These are phyloP conservation scores for Babesia bigemina DNA, from an alignment of 169 alveolate species.

Conservation along the genomic window DNA sequence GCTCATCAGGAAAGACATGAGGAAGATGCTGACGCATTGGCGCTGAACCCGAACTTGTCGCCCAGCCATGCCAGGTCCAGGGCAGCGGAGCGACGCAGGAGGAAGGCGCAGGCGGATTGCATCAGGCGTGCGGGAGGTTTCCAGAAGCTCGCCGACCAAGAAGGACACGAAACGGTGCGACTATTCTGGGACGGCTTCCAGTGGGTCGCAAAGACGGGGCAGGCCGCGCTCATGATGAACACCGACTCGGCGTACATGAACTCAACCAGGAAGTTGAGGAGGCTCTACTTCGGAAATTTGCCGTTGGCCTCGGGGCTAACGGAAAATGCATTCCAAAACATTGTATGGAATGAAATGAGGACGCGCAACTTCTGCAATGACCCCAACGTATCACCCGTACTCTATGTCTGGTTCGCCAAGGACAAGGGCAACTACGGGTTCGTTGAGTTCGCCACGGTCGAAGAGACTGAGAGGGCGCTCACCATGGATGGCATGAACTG, in stretches of 20 bases:
- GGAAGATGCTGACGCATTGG: constrained; percentile 30
- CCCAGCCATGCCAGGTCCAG: constrained; percentile 79
- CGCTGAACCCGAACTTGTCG: constrained; percentile 70
- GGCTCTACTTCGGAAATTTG: constrained; percentile 88
- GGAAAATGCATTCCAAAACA: constrained; percentile 86
- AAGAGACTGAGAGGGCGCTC: constrained; percentile 89
- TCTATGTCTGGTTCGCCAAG: constrained; percentile 91
- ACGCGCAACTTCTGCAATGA: constrained; percentile 83
- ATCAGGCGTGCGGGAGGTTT: constrained; percentile 89
- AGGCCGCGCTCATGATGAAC: constrained; percentile 57
- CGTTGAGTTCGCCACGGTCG: constrained; percentile 89
- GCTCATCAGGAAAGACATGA: neutral
- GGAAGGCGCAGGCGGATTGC: constrained; percentile 82
- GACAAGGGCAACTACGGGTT: constrained; percentile 92
- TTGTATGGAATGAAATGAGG: constrained; percentile 88
- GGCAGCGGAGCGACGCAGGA: constrained; percentile 78
- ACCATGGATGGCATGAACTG: constrained; percentile 90
- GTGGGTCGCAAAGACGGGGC: constrained; percentile 91
- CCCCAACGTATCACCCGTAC: constrained; percentile 87
- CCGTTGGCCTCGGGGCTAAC: constrained; percentile 88
- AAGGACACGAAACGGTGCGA: constrained; percentile 88
- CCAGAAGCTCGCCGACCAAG: constrained; percentile 88
- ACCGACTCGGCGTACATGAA: constrained; percentile 88
- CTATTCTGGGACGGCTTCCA: constrained; percentile 93
- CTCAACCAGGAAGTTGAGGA: constrained; percentile 85